A percentile compares a stretch with the other conserved stretches of the same genome.
Conservation (phyloP, 1,139 yeast species). For the Debaryomycetaceae sp. region DNA sequence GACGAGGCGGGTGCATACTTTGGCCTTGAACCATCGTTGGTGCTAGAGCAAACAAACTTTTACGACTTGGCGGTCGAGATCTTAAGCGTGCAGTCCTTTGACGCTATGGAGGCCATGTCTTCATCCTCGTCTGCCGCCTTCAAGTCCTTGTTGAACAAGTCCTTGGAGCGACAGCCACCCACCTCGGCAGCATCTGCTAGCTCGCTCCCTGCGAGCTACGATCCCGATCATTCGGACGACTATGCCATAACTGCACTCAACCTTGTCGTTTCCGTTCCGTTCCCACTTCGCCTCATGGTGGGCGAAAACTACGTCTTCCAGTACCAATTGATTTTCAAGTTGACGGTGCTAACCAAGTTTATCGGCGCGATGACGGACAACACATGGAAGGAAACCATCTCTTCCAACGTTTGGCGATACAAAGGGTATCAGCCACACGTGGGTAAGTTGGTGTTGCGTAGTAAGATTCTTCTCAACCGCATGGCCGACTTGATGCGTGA, state of each 20-base stretch:
- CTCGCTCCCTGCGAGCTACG: slow-evolving; percentile 13
- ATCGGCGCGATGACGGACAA: slow-evolving; percentile 56
- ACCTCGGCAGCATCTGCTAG: slow-evolving; percentile 14
- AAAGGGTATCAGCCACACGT: slow-evolving; percentile 36
- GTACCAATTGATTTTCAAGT: slow-evolving; percentile 76
- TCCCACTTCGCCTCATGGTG: slow-evolving; percentile 76
- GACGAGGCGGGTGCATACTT: slow-evolving; percentile 10
- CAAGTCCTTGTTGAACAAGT: slow-evolving; percentile 33
- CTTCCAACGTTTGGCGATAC: slow-evolving; percentile 65
- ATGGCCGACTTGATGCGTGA: slow-evolving; percentile 60
- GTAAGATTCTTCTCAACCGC: slow-evolving; percentile 54
- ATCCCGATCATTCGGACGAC: slow-evolving; percentile 45
- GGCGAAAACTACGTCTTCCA: slow-evolving; percentile 70
- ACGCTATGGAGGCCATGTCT: slow-evolving; percentile 49
- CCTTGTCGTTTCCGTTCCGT: slow-evolving; percentile 69
- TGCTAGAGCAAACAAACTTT: slow-evolving; percentile 34
- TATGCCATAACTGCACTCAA: slow-evolving; percentile 44
- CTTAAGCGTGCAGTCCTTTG: slow-evolving; percentile 59
- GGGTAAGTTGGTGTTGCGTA: slow-evolving; percentile 53
- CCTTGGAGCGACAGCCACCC: slow-evolving; percentile 26
- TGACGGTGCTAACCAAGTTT: slow-evolving; percentile 59
- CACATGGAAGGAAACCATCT: slow-evolving; percentile 72
- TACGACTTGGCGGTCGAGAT: slow-evolving; percentile 63
- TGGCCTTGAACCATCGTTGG: slow-evolving; percentile 13
- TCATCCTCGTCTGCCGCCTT: slow-evolving; percentile 31